phyloP scores from a whole-genome alignment of 495 filamentous ascomycete species.

The Xylaria cubensis region DNA sequence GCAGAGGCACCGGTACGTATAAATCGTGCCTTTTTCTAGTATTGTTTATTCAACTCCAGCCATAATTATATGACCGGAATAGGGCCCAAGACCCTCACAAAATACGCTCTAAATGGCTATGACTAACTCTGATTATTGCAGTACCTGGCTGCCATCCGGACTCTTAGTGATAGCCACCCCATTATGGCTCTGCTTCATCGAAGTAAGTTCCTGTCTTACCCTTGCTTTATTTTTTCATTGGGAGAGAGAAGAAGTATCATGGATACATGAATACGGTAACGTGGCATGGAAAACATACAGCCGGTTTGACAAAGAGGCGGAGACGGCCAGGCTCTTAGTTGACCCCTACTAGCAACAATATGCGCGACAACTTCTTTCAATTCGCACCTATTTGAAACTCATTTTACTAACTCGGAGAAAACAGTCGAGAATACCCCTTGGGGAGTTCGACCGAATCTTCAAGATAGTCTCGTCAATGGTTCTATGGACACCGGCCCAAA shows the following conservation, averaged over 20 bases:
- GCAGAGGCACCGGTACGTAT: conserved; percentile 35
- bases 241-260: not conserved
- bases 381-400: not conserved
- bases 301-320: not conserved
- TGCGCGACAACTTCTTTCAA: not conserved
- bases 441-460: conserved; percentile 38
- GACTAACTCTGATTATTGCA: too few relatives aligned
- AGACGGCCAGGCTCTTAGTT: not conserved
- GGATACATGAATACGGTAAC: not conserved
- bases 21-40: too few relatives aligned
- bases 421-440: conserved; percentile 38
- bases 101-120: too few relatives aligned
- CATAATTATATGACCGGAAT: too few relatives aligned
- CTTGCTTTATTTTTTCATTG: not conserved
- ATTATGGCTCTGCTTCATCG: conserved; percentile 40
- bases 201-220: conserved; percentile 34
- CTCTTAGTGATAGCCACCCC: conserved; percentile 39
- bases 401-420: conserved; percentile 27
- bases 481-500: conserved; percentile 28
- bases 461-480: conserved; percentile 31
- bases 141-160: conserved; percentile 43
- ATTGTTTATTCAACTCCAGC: too few relatives aligned
- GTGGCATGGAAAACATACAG: not conserved
- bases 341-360: not conserved
- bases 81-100: too few relatives aligned